phyloP scores from a whole-genome alignment of 148 eudicot species.

The Gaultheria prostrata region DNA sequence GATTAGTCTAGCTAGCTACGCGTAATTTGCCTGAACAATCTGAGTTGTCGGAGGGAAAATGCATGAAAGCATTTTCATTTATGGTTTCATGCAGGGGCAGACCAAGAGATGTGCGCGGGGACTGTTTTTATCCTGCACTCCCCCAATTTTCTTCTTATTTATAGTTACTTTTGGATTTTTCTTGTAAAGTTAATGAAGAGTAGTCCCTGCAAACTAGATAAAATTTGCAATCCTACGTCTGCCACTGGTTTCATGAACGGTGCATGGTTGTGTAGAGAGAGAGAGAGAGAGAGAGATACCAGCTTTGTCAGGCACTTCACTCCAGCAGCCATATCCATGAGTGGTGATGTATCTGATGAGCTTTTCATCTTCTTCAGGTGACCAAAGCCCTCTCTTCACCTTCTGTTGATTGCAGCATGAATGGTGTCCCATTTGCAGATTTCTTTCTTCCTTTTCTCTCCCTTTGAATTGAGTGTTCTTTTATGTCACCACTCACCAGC shows the following conservation, averaged over 20 bases:
- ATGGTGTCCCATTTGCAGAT: constrained; percentile 69
- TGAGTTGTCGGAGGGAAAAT: neutral
- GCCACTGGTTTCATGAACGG: neutral
- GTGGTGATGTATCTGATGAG: constrained; percentile 74
- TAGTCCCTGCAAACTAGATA: no score
- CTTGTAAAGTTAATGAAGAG: no score
- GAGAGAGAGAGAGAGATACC: constrained; percentile 31
- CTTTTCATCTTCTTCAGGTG: constrained; percentile 92
- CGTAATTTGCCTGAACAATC: neutral
- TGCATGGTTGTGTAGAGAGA: neutral
- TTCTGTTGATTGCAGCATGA: constrained; percentile 96
- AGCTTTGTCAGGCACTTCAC: constrained; percentile 96
- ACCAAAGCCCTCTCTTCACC: constrained; percentile 95
- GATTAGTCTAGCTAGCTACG: neutral
- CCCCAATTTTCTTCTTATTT: no score
- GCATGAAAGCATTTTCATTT: neutral
- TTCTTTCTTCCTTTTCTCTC: neutral
- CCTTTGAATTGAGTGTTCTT: neutral
- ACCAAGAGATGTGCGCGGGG: no score
- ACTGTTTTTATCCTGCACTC: no score
- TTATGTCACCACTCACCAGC: neutral
- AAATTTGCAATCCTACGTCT: no score
- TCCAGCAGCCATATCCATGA: constrained; percentile 97
- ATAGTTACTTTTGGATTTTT: no score
- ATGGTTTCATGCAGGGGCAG: neutral